Base-by-base conservation (phyloP, 306 rosid species). In the Casuarina equisetifolia region DNA sequence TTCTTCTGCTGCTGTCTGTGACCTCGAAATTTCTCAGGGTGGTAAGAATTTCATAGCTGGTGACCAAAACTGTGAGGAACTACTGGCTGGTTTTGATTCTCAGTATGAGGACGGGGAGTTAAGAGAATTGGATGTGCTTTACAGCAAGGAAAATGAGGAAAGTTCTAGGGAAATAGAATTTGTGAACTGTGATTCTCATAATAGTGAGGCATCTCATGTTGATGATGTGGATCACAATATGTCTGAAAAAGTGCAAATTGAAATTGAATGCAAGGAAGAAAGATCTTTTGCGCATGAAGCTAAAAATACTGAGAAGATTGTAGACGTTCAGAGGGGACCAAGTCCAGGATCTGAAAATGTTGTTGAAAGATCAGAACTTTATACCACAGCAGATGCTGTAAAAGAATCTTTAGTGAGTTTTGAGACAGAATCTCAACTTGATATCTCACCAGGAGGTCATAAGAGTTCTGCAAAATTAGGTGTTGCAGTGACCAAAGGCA, bases 21-120 rank as follows among this genome's bases (percentile, higher is more conserved):
- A 50, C 9, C 19, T 54, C 20, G 61, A 53, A 38, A 16, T 48
- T 69, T 40, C 20, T 80, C 71, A 44, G 45, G 70, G 62, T 15
- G 67, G 46, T 5, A 78, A 78, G 69, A 71, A 74, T 79, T 13
- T 43, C n/a, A n/a, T 5, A 40, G 75, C 46, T 43, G 72, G 66
- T 42, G 40, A 45, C 38, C 66, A 51, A 50, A 66, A 51, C 32
- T 12, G 35, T 17, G 2, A 9, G 76, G 76, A 79, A 3, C 48
- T 9, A 12, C 74, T 76, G 67, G 68, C 50, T 2, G 86, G 81
- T 39, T 79, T 75, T 36, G 86, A 83, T 49, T 83, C 86, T 63
- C 86, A 83, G 40, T 83, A 80, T 58, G 87, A 80, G 73, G 87
- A 83, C 58, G 87, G 87, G 39, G 87, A 83, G 84, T 73, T 83